phyloP scores from a whole-genome alignment of 371 early-diverging fungal species.

The Mucor indicus region DNA sequence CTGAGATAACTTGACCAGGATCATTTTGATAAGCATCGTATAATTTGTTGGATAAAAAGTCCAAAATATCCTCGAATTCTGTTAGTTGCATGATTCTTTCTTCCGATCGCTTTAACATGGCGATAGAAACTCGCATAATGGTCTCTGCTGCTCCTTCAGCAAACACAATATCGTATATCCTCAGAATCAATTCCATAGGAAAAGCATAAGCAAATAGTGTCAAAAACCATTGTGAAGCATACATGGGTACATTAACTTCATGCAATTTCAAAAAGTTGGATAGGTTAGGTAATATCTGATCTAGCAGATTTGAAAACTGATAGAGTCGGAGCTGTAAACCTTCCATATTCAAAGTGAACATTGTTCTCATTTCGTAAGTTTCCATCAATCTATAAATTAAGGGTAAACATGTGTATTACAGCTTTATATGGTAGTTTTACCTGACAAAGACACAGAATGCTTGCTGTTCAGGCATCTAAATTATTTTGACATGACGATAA shows the following conservation, averaged over 20 bases:
- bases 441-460: conserved; percentile 89
- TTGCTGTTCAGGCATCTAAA: conserved; percentile 84
- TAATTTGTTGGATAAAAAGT: conserved; percentile 70
- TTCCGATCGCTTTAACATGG: conserved; percentile 78
- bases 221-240: conserved; percentile 92
- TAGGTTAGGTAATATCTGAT: conserved; percentile 77
- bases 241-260: conserved; percentile 86
- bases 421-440: conserved; percentile 24
- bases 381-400: conserved; percentile 85
- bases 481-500: neutral
- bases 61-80: conserved; percentile 85
- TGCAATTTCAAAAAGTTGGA: conserved; percentile 70
- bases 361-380: conserved; percentile 79
- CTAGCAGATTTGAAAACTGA: conserved; percentile 81
- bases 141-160: conserved; percentile 84
- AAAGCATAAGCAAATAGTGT: conserved; percentile 88
- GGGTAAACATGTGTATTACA: no score
- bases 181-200: conserved; percentile 73
- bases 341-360: conserved; percentile 85
- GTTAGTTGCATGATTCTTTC: conserved; percentile 68
- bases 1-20: conserved; percentile 69
- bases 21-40: conserved; percentile 75
- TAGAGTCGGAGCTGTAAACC: conserved; percentile 81
- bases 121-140: conserved; percentile 88
- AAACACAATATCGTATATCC: conserved; percentile 86